Evolutionary conservation across 179 eudicot genomes (phyloP), one percentile per base, ranked within the genome.

Genomic region (Beta macrorhiza): DNA sequence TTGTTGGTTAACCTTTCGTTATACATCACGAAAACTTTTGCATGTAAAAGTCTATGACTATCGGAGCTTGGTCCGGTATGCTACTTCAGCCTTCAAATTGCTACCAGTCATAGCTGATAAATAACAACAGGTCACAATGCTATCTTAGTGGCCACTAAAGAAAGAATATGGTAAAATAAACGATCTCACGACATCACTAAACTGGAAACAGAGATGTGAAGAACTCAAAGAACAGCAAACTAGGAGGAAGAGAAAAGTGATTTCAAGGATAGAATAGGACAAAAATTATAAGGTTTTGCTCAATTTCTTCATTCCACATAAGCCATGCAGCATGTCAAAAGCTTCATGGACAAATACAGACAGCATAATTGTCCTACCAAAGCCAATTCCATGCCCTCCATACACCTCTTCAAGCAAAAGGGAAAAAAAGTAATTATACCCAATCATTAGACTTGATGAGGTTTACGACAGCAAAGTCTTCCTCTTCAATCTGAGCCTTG

Each of bases 401-500:
- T 12, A 32, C 25, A 25, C 25, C 72, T 20, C 61, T 74, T 32
- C 37, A 61, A 19, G 52, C 42, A 15, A 59, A 80, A 72, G 45
- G 51, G 22, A 8, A 37, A 22, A 29, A 77, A 77, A 2, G 42
- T 37, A 2, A 79, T 16, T 68, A 67, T 91, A 93, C 98, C 98
- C 95, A 91, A 80, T 94, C 98, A 63, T 87, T 86, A 83, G 92
- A 61, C 67, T 84, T 90, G 86, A 92, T 89, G 74, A 87, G 88
- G 78, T 83, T 83, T 89, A 91, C 84, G 29, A 85, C 82, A 77
- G 93, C 89, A 74, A 59, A 73, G 86, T 91, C 98, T 88, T 92
- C 98, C 63, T 88, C 91, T 83, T 90, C 95, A 72, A 88, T 81
- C 78, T 91, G 98, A 82, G 89, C 93, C 86, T 78, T 85, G 58